These are phyloP conservation scores for Fusarium aywerte DNA, from an alignment of 2,329 filamentous ascomycete species.

Conservation along the genomic window DNA sequence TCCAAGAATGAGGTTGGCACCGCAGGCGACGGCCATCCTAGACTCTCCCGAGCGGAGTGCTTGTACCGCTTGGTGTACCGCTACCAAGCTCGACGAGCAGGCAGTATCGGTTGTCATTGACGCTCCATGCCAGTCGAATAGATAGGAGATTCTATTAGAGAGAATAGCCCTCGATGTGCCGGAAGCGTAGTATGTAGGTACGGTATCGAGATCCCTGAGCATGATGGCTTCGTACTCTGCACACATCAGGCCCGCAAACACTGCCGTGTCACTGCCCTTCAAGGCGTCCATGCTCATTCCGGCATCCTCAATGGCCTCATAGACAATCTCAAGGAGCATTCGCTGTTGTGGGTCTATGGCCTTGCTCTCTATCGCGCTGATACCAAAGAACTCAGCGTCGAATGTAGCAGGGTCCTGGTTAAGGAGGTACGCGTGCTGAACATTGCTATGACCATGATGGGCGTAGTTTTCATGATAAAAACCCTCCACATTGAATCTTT, in stretches of 20 bases:
- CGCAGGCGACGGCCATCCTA: neutral
- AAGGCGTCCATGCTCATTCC: conserved; percentile 2
- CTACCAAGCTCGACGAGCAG: neutral
- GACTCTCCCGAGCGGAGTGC: conserved; percentile 1
- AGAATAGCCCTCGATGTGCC: conserved; percentile 5
- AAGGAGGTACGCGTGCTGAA: conserved; percentile 7
- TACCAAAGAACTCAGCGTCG: conserved; percentile 19
- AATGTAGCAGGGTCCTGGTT: conserved; percentile 13
- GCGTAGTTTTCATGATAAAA: conserved; percentile 8
- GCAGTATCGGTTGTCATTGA: conserved; percentile 4
- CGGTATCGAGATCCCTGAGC: neutral
- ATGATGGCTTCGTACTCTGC: neutral
- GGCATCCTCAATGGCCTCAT: conserved; percentile 10
- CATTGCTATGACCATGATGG: conserved; percentile 1
- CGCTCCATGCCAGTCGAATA: neutral
- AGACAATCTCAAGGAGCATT: conserved; percentile 15
- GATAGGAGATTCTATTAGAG: conserved; percentile 3
- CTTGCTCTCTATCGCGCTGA: conserved; percentile 3
- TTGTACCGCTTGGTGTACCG: conserved; percentile 1
- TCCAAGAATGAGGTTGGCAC: conserved; percentile 42
- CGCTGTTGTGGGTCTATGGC: conserved; percentile 24
- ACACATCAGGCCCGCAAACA: conserved; percentile 8
- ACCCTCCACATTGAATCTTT: neutral
- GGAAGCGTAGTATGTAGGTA: neutral
- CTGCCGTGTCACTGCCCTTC: conserved; percentile 19